Evolutionary conservation across 495 filamentous ascomycete genomes (phyloP), one percentile per base, ranked within the genome.

Genomic region (Aspergillus panamensis): DNA sequence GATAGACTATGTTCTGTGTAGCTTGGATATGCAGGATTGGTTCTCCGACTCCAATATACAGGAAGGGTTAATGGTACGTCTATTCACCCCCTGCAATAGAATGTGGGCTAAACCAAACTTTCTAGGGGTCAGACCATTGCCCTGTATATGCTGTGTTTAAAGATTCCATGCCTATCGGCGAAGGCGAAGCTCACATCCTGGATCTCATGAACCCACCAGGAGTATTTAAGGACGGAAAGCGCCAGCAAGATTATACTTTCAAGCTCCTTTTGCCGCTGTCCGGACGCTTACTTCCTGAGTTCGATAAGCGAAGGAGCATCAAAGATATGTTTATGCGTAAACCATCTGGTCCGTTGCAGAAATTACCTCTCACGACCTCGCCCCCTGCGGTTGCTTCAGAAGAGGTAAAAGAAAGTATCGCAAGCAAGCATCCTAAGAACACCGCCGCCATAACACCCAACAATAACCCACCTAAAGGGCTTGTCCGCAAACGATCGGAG

Each of bases 1-100:
- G 31, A 97, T 98, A 53, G 94, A 98, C 66, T 97, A 96, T 71
- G 85, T 98, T 30, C 79, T 97, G 7, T 93, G 90, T 67, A 92
- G 83, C 58, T 74, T 86, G 40, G 80, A 82, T 33, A 93, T 96
- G 84, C 88, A 85, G 60, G 72, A 81, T 54, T 97, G 92, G 92
- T 89, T 96, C 66, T 74, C 69, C 29, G 87, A 90, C 53, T 84
- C 90, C n/a, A 90, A 97, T 63, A 97, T 97, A 31, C 94, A 97
- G 66, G 92, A 97, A 71, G 94, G 93, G 3, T 75, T 98, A 8
- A 84, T 96, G 81, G 85, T 86, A 71, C 17, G 71, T 61, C 19
- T 25, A 5, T 20, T 21, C 42, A 13, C 6, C n/a, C 17, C 17
- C 9, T 35, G 17, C 1, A 1, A 37, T 8, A 1, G 21, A 31